These are phyloP conservation scores for Lecanicillium sp. DNA, from an alignment of 2,329 filamentous ascomycete genomes.

Conservation along the genomic window DNA sequence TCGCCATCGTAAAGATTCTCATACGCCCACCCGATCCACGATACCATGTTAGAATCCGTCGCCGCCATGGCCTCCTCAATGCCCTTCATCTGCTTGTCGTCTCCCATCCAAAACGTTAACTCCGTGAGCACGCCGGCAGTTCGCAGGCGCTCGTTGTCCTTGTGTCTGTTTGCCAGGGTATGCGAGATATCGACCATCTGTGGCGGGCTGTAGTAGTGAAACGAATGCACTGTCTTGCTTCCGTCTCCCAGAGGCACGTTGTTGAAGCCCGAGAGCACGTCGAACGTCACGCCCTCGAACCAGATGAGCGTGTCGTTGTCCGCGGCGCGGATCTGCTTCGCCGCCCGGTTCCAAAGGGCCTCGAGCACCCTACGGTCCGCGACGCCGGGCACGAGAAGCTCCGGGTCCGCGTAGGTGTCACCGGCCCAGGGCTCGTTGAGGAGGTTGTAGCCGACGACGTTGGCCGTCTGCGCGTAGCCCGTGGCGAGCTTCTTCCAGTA, in stretches of 20 bases:
- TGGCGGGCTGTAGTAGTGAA: constrained; percentile 18
- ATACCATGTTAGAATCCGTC: constrained; percentile 17
- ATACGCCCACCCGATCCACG: constrained; percentile 19
- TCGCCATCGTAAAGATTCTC: constrained; percentile 18
- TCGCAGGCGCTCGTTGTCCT: constrained; percentile 16
- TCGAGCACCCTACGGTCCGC: constrained; percentile 16
- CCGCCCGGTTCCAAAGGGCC: constrained; percentile 17
- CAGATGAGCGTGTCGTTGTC: constrained; percentile 19
- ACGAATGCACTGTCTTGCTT: constrained; percentile 17
- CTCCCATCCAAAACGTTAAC: constrained; percentile 18
- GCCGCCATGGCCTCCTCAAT: constrained; percentile 16
- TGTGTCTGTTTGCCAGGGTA: constrained; percentile 15
- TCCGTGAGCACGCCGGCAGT: constrained; percentile 18
- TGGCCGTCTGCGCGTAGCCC: constrained; percentile 12
- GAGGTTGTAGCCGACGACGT: constrained; percentile 18
- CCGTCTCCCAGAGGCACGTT: constrained; percentile 18
- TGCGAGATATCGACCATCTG: constrained; percentile 16
- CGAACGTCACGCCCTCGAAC: constrained; percentile 17
- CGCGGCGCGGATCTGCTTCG: constrained; percentile 16
- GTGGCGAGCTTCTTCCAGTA: constrained; percentile 18
- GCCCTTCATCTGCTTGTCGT: constrained; percentile 15
- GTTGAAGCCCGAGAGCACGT: constrained; percentile 17
- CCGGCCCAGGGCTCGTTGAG: constrained; percentile 19
- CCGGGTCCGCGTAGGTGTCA: constrained; percentile 16
- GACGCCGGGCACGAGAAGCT: constrained; percentile 15